Percentiles rank a stretch among this genome's conserved stretches.
These are phyloP conservation scores for Picea sitchensis DNA, from an alignment of 75 land plant genomes.

Conservation along the genomic window DNA sequence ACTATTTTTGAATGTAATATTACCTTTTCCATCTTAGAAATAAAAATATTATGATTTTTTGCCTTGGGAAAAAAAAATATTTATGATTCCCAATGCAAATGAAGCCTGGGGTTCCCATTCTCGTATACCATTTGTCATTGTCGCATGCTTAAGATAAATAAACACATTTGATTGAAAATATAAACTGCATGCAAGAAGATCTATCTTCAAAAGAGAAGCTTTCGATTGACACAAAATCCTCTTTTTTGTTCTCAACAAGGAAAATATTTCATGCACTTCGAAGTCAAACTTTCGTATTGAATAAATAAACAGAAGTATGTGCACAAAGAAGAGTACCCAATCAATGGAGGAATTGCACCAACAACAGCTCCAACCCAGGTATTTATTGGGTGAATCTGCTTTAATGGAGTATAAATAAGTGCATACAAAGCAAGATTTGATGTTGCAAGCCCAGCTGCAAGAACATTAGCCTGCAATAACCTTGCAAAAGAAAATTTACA, in stretches of 20 bases:
- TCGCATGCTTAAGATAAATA: not conserved
- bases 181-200: not conserved
- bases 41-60: too few relatives aligned
- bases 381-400: conserved; percentile 91
- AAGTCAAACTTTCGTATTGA: not conserved
- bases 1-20: too few relatives aligned
- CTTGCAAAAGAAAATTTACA: conserved; percentile 31
- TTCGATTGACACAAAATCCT: not conserved
- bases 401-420: conserved; percentile 89
- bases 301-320: not conserved
- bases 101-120: not conserved
- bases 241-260: not conserved
- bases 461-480: conserved; percentile 78
- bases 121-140: not conserved
- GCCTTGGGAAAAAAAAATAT: not conserved
- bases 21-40: too few relatives aligned
- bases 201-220: not conserved
- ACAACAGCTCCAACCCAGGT: conserved; percentile 99
- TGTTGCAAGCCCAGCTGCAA: conserved; percentile 92
- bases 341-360: conserved; percentile 96
- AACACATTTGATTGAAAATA: not conserved
- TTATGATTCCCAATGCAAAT: not conserved
- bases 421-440: conserved; percentile 83
- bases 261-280: not conserved
- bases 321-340: conserved; percentile 62